A percentile compares a stretch with the other conserved stretches of the same genome.
Evolutionary conservation across 345 rosid genomes (phyloP).

Genomic region (Salix dunnii): DNA sequence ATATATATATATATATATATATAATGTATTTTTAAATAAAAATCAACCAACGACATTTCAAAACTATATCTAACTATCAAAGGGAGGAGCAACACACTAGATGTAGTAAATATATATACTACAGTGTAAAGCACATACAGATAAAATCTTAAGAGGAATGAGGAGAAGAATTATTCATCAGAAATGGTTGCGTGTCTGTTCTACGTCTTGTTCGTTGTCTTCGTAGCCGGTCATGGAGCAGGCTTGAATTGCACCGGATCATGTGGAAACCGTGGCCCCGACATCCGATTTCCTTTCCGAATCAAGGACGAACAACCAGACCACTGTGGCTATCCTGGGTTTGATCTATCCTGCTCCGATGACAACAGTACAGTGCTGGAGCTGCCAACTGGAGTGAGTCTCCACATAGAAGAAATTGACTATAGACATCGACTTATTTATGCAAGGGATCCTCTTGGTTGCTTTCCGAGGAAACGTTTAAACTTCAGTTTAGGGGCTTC

Average conservation of each 20-base stretch:
- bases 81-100: too few species aligned
- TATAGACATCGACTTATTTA: neutral
- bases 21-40: too few species aligned
- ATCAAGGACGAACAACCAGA: neutral
- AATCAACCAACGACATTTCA: too few species aligned
- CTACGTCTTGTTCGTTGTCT: neutral
- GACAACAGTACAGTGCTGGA: constrained; percentile 15
- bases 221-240: neutral
- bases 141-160: too few species aligned
- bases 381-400: constrained; percentile 7
- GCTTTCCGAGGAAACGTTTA: neutral
- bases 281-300: constrained; percentile 13
- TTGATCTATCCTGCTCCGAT: constrained; percentile 14
- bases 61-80: too few species aligned
- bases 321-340: constrained; percentile 13
- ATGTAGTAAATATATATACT: too few species aligned
- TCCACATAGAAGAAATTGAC: constrained; percentile 1
- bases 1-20: too few species aligned
- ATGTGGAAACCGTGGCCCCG: neutral
- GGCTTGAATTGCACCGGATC: neutral
- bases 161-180: neutral
- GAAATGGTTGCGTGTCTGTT: too few species aligned
- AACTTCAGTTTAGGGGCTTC: constrained; percentile 5
- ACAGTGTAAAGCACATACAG: too few species aligned
- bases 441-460: neutral